These are phyloP conservation scores for Selenicereus undatus DNA, from an alignment of 148 eudicot genomes.

Conservation along the genomic window DNA sequence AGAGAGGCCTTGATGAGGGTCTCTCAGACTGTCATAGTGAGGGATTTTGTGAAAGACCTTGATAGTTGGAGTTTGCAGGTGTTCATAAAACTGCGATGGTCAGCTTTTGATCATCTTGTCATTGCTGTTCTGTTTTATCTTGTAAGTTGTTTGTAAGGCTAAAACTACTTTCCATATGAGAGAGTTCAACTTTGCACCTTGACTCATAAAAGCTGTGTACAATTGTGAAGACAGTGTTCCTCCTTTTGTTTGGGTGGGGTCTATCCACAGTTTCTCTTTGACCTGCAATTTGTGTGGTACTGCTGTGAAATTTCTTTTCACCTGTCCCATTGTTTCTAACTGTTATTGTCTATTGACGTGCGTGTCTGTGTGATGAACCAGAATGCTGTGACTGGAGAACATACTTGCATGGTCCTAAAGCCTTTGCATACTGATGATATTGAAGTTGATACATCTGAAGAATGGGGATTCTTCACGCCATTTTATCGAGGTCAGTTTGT, in stretches of 20 bases:
- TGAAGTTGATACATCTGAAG: slow-evolving; percentile 51
- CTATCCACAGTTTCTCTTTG: neutral
- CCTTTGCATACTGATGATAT: slow-evolving; percentile 65
- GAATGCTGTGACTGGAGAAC: slow-evolving; percentile 87
- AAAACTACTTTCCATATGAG: no score
- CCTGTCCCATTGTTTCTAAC: neutral
- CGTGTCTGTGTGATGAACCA: slow-evolving; percentile 25
- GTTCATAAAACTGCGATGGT: slow-evolving; percentile 1
- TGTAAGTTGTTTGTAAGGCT: neutral
- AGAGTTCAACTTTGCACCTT: neutral
- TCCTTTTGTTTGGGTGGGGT: neutral
- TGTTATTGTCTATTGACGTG: slow-evolving; percentile 2
- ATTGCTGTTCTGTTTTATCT: neutral
- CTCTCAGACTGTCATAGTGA: no score
- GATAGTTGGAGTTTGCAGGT: neutral
- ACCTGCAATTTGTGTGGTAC: neutral
- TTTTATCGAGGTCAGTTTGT: slow-evolving; percentile 58
- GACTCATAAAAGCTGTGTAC: neutral
- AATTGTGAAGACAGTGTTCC: neutral
- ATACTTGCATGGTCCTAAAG: slow-evolving; percentile 83
- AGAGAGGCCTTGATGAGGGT: neutral
- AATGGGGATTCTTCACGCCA: slow-evolving; percentile 66
- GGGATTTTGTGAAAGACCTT: neutral
- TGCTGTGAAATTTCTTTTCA: neutral
- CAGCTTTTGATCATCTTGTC: neutral